These are phyloP conservation scores for Penicillium sp. DNA, from an alignment of 2,329 filamentous ascomycete species.

Conservation along the genomic window DNA sequence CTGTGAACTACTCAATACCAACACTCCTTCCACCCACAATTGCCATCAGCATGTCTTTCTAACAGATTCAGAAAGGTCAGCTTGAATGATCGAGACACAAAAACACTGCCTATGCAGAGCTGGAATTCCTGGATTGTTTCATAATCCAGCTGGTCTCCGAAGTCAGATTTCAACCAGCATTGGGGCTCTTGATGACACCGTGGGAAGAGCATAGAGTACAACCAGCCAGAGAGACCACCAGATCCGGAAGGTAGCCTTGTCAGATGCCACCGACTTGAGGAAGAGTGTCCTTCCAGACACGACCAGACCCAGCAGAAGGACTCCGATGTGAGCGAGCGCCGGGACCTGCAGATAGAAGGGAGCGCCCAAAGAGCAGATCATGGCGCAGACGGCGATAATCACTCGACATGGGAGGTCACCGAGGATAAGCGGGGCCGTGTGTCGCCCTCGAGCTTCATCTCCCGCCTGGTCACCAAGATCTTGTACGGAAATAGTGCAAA, in stretches of 20 bases:
- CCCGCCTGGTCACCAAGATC: slow-evolving; percentile 39
- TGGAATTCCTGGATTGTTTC: too few species aligned
- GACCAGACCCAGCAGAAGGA: neutral
- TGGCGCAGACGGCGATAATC: slow-evolving; percentile 5
- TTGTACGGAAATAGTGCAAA: slow-evolving; percentile 40
- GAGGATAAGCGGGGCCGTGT: slow-evolving; percentile 13
- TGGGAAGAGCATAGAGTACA: slow-evolving; percentile 5
- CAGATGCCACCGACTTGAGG: slow-evolving; percentile 1
- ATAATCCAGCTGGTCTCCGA: too few species aligned
- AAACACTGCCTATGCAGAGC: too few species aligned
- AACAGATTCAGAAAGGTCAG: too few species aligned
- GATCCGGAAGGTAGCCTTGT: slow-evolving; percentile 8
- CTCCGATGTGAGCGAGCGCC: neutral
- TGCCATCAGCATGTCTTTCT: too few species aligned
- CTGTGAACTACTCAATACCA: too few species aligned
- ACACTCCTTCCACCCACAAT: too few species aligned
- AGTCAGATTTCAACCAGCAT: too few species aligned
- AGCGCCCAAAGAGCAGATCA: slow-evolving; percentile 2
- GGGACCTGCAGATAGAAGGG: neutral
- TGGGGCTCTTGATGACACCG: too few species aligned
- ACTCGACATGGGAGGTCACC: slow-evolving; percentile 7
- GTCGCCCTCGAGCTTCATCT: slow-evolving; percentile 22
- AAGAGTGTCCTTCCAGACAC: slow-evolving; percentile 1
- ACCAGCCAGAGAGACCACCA: slow-evolving; percentile 13
- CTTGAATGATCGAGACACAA: too few species aligned